These are phyloP conservation scores for Leishmania mexicana DNA, from an alignment of 208 protist genomes.

Conservation along the genomic window DNA sequence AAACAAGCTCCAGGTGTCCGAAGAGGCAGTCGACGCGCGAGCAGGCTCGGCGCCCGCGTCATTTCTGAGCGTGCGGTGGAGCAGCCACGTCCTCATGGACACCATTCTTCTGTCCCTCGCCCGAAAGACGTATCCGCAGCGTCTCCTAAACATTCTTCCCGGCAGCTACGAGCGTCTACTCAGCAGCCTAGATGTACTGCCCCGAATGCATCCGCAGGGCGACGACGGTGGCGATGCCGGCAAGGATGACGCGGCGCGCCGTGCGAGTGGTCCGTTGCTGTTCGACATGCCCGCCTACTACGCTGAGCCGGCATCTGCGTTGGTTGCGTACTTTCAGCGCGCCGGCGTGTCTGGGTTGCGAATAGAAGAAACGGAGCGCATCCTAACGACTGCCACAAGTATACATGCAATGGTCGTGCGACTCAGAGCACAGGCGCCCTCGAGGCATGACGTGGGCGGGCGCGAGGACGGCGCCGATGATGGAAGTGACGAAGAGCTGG, in stretches of 20 bases:
- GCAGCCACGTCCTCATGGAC: constrained; percentile 46
- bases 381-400: constrained; percentile 46
- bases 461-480: background rate
- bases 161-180: constrained; percentile 61
- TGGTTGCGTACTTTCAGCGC: constrained; percentile 59
- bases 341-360: constrained; percentile 35
- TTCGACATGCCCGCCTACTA: constrained; percentile 80
- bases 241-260: background rate
- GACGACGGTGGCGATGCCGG: constrained; percentile 21
- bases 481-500: constrained; percentile 5
- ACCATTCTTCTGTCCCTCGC: constrained; percentile 45
- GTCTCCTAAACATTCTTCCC: constrained; percentile 65
- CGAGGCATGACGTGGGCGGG: background rate
- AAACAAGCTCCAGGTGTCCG: constrained; percentile 41
- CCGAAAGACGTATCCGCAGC: constrained; percentile 60
- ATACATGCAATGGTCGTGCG: constrained; percentile 70
- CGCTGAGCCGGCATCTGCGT: constrained; percentile 38
- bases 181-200: constrained; percentile 34
- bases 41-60: background rate
- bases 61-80: constrained; percentile 36
- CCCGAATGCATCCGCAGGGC: constrained; percentile 3
- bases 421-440: constrained; percentile 56
- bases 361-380: constrained; percentile 47
- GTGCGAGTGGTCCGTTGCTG: constrained; percentile 11
- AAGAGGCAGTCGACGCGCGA: constrained; percentile 2